A percentile compares a stretch with the other conserved stretches of the same genome.
Evolutionary conservation across 139 green algal genomes (phyloP).

Genomic region (Raphidocelis subcapitata): DNA sequence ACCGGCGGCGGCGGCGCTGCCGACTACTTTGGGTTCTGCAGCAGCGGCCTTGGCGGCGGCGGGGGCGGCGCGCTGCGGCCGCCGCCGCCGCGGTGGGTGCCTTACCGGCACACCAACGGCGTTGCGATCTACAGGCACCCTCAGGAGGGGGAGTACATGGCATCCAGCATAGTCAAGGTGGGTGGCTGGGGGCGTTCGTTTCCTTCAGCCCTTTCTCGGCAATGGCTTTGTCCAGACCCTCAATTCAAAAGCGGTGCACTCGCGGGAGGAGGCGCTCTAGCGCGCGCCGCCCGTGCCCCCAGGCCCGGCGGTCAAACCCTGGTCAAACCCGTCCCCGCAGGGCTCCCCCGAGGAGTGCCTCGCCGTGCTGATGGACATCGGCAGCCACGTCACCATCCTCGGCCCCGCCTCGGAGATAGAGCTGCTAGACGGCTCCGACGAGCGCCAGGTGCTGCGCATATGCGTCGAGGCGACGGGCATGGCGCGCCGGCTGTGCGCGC

Average conservation of each 20-base stretch:
- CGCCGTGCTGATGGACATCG: constrained; percentile 23
- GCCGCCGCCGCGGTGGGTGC: constrained; percentile 30
- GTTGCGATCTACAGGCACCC: constrained; percentile 30
- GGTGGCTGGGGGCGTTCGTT: too few relatives aligned
- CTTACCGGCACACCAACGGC: constrained; percentile 31
- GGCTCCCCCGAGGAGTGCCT: constrained; percentile 29
- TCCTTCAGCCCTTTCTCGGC: too few relatives aligned
- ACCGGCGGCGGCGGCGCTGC: too few relatives aligned
- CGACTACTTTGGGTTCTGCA: too few relatives aligned
- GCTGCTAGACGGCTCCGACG: constrained; percentile 15
- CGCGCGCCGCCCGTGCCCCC: too few relatives aligned
- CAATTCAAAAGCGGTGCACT: too few relatives aligned
- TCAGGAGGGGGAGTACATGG: constrained; percentile 30
- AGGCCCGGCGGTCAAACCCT: too few relatives aligned
- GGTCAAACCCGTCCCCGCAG: too few relatives aligned
- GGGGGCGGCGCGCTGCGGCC: too few relatives aligned
- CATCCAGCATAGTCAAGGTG: constrained; percentile 20
- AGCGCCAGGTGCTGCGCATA: constrained; percentile 40
- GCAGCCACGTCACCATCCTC: constrained; percentile 19
- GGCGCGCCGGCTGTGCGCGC: constrained; percentile 44
- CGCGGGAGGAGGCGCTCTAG: too few relatives aligned
- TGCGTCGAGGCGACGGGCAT: constrained; percentile 43
- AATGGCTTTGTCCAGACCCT: too few relatives aligned
- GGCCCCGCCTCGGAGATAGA: constrained; percentile 17
- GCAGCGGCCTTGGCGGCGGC: too few relatives aligned